Conservation (phyloP, 2,329 filamentous ascomycete species). For the Claviceps purpurea region DNA sequence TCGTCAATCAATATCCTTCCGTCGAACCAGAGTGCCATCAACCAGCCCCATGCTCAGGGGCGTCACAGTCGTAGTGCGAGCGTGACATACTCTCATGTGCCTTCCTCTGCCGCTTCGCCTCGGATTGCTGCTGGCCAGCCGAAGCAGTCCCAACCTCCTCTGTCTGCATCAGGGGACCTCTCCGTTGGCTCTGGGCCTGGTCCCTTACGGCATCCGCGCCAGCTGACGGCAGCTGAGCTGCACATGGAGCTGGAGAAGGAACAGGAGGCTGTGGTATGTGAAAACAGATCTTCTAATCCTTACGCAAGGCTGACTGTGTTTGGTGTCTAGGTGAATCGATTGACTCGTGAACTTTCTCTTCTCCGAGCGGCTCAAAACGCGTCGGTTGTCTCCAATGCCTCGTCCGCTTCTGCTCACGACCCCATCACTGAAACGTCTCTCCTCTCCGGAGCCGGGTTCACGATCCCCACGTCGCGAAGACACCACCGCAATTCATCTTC, state of each 20-base stretch:
- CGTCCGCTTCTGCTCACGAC: slow-evolving; percentile 41
- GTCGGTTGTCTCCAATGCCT: slow-evolving; percentile 52
- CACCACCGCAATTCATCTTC: slow-evolving; percentile 47
- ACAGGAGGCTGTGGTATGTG: slow-evolving; percentile 75
- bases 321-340: slow-evolving; percentile 62
- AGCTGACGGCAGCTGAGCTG: slow-evolving; percentile 77
- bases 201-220: slow-evolving; percentile 73
- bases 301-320: too few species aligned
- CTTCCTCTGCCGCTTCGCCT: slow-evolving; percentile 19
- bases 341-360: slow-evolving; percentile 75
- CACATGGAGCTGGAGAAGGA: slow-evolving; percentile 88
- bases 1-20: slow-evolving; percentile 43
- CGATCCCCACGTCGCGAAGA: slow-evolving; percentile 39
- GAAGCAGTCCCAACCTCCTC: slow-evolving; percentile 18
- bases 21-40: slow-evolving; percentile 39
- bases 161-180: slow-evolving; percentile 20
- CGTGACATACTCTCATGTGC: slow-evolving; percentile 14
- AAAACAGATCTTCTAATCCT: too few species aligned
- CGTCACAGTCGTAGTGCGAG: slow-evolving; percentile 7
- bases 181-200: slow-evolving; percentile 46
- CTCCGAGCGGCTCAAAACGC: slow-evolving; percentile 62
- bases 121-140: slow-evolving; percentile 8
- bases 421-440: slow-evolving; percentile 35
- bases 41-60: slow-evolving; percentile 10
- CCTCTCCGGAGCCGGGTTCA: slow-evolving; percentile 43